Evolutionary conservation across 2,329 filamentous ascomycete species (phyloP).

Genomic region (Stylonectria norvegica): DNA sequence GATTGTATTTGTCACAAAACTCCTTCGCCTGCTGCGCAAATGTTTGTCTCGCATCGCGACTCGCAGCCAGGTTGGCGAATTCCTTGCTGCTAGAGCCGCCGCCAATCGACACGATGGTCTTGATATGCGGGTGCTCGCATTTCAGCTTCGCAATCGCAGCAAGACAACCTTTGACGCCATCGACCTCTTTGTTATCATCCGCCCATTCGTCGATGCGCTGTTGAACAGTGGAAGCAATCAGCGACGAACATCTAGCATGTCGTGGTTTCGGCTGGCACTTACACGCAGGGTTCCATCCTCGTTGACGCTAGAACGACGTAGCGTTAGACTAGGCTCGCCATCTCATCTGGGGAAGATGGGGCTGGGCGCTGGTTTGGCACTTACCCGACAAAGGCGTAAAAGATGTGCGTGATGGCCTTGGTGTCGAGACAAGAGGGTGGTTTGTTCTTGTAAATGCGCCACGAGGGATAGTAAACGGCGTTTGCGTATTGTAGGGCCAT

Average conservation of each 20-base stretch:
- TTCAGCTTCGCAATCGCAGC: slow-evolving; percentile 58
- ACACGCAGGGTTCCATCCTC: slow-evolving; percentile 41
- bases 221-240: too few species aligned
- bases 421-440: slow-evolving; percentile 57
- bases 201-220: slow-evolving; percentile 59
- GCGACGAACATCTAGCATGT: too few species aligned
- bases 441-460: slow-evolving; percentile 58
- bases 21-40: slow-evolving; percentile 53
- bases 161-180: slow-evolving; percentile 58
- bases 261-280: slow-evolving; percentile 5
- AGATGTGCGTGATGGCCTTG: slow-evolving; percentile 58
- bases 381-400: slow-evolving; percentile 60
- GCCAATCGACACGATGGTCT: slow-evolving; percentile 62
- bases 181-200: slow-evolving; percentile 57
- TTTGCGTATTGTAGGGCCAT: slow-evolving; percentile 28
- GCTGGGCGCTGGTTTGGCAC: slow-evolving; percentile 1
- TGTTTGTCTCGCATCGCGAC: slow-evolving; percentile 42
- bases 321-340: slow-evolving; percentile 8
- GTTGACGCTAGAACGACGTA: slow-evolving; percentile 30
- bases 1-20: slow-evolving; percentile 53
- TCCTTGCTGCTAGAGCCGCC: slow-evolving; percentile 60
- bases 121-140: slow-evolving; percentile 51
- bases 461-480: slow-evolving; percentile 62
- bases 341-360: not conserved
- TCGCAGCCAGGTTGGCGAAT: slow-evolving; percentile 55